Evolutionary conservation across 1,139 yeast species (phyloP), one percentile per base, ranked within the genome.

Genomic region (Geotrichum citri-aurantii): DNA sequence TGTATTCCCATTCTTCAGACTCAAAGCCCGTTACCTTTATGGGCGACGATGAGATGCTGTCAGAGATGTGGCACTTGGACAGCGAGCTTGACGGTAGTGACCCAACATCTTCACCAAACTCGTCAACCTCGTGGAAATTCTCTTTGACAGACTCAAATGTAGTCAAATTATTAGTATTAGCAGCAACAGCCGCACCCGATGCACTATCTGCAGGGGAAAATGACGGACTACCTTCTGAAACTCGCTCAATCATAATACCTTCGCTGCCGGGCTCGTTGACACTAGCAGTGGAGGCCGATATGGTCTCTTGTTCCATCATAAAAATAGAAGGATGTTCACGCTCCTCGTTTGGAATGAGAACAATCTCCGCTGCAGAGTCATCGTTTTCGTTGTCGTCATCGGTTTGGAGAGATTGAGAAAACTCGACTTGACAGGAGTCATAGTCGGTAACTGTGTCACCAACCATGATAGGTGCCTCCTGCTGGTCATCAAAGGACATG

Each of bases 401-500:
- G 17, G 44, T 37, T 7, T 3, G 44, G 10, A 14, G 44, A n/a
- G 17, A n/a, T 37, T 37, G 19, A 8, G 44, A 37, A 12, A 17
- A n/a, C 11, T 50, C 48, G 12, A 37, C 47, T 23, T 50, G 54
- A 37, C 48, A 50, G 5, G 48, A 33, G 17, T 50, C 54, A 40
- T 50, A 50, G 12, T 50, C 54, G 23, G 40, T 46, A 27, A n/a
- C 26, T 8, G 29, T 29, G 12, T 12, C 23, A 21, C 27, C 54
- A 10, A 27, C 42, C 17, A 40, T 23, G 7, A 40, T 23, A 6
- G 29, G 29, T 24, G 19, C 29, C 48, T 17, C 61, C 65, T 10
- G 14, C n/a, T 23, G 59, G 64, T 8, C 50, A 63, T 12, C 57
- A 59, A 14, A 55, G 59, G 6, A 58, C 65, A n/a, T 64, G 69